Base-by-base conservation (phyloP, 176 grass and related monocot species). In the Phoenix dactylifera region DNA sequence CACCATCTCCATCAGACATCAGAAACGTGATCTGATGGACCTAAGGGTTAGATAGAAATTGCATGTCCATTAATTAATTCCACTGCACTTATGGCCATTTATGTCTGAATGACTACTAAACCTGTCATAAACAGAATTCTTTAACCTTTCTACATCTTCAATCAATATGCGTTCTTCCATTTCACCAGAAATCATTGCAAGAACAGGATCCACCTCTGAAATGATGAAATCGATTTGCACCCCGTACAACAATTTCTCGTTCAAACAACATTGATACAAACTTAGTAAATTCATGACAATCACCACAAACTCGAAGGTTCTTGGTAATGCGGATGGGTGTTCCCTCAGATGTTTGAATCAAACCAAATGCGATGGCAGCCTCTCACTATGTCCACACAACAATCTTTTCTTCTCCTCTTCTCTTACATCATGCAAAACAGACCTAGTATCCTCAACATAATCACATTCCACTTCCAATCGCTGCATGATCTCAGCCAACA, bases 261-360 rank as follows among this genome's bases (percentile, higher is more conserved):
- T 68, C 74, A 12, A 74, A 89, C 2, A 78, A 25, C 70, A 75
- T 89, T 5, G 77, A 84, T 15, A 72, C 61, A 22, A 84, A 62
- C 57, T 81, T 89, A 30, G 81, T 89, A 62, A 81, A 89, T 67
- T 84, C 77, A 24, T 89, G 86, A 62, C 81, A 89, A 60, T 89
- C 86, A 1, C 66, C 56, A 0, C 81, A 89, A 2, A 89, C 81
- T 62, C 81, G 68, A 24, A 89, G 86, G 62, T 89, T 89, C 77
- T 89, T 89, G 66, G 77, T 61, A 26, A 89, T 81, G 53, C 77
- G 59, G 20, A 89, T 51, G 26, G 70, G 69, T 5, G 71, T 51
- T 22, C 74, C 77, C 76, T 74, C 20, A 15, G 61, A 23, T 17
- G 70, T 73, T 44, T 24, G 65, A 63, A 84, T 74, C 77, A 89